Evolutionary conservation across 805 yeast genomes (phyloP).

Genomic region (Metschnikowia baotianmanensis): DNA sequence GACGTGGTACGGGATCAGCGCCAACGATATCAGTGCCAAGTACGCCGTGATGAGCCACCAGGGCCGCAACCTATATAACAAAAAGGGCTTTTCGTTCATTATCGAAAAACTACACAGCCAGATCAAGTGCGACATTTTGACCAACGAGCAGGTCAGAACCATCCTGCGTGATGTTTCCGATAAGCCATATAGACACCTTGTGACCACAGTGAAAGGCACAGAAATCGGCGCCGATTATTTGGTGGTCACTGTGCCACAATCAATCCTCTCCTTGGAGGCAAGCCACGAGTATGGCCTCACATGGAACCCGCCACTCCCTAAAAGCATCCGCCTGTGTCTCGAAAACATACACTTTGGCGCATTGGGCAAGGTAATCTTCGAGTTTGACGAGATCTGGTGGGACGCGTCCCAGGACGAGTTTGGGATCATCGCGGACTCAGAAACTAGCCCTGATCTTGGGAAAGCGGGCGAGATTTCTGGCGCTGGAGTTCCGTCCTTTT

Average conservation of each 20-base stretch:
- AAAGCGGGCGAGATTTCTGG: constrained; percentile 1
- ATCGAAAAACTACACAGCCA: constrained; percentile 39
- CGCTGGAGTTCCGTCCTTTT: constrained; percentile 45
- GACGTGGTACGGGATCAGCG: constrained; percentile 76
- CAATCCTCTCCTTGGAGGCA: constrained; percentile 50
- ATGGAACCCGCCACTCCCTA: constrained; percentile 60
- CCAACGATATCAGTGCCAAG: constrained; percentile 65
- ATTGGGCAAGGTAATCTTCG: constrained; percentile 70
- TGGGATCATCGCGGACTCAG: constrained; percentile 14
- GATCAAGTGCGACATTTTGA: constrained; percentile 35
- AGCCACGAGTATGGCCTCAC: constrained; percentile 44
- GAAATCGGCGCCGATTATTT: constrained; percentile 49
- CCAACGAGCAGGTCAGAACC: constrained; percentile 41
- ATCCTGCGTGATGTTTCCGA: constrained; percentile 32
- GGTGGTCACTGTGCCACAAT: constrained; percentile 76
- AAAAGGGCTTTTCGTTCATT: constrained; percentile 56
- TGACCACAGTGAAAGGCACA: constrained; percentile 34
- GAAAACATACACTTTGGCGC: constrained; percentile 57
- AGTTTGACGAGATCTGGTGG: constrained; percentile 67
- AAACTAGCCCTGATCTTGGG: not conserved
- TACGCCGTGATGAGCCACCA: constrained; percentile 66
- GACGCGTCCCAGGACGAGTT: constrained; percentile 31
- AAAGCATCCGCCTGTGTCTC: constrained; percentile 41
- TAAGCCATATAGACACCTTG: constrained; percentile 19
- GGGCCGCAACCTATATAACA: constrained; percentile 75